Percentiles rank a stretch among this genome's conserved stretches.
phyloP scores from a whole-genome alignment of 2,329 filamentous ascomycete species.

The Aspergillus versicolor region DNA sequence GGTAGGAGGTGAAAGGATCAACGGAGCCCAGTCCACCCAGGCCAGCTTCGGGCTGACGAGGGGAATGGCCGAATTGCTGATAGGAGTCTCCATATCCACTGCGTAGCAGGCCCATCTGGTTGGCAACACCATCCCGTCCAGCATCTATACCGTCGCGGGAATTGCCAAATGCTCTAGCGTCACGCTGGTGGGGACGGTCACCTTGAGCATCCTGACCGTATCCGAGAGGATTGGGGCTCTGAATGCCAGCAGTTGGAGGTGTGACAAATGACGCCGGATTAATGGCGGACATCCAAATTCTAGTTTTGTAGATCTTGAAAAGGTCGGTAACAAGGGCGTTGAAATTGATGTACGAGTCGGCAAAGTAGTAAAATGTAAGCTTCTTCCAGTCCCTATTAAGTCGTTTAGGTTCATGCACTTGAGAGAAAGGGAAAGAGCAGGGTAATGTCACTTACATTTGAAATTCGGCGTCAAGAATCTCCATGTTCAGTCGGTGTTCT shows the following conservation, averaged over 20 bases:
- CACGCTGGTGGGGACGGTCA: conserved; percentile 44
- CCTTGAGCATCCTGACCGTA: conserved; percentile 41
- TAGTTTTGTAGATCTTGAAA: conserved; percentile 98
- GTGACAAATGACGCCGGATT: conserved; percentile 94
- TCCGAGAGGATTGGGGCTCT: conserved; percentile 67
- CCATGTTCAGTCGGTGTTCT: conserved; percentile 94
- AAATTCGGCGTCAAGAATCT: conserved; percentile 97
- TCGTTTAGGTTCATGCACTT: not conserved
- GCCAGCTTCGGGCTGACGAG: conserved; percentile 33
- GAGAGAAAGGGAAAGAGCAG: not conserved
- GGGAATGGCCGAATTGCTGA: conserved; percentile 33
- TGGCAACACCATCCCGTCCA: conserved; percentile 28
- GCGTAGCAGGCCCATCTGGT: conserved; percentile 30
- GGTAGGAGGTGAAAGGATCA: conserved; percentile 39
- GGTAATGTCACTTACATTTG: conserved; percentile 73
- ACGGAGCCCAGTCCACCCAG: conserved; percentile 29
- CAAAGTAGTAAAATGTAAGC: conserved; percentile 98
- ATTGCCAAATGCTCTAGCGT: conserved; percentile 31
- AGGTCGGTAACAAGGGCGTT: conserved; percentile 95
- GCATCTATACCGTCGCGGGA: conserved; percentile 30
- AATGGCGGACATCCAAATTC: conserved; percentile 99
- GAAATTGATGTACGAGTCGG: conserved; percentile 98
- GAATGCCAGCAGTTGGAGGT: conserved; percentile 66
- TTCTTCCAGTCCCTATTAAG: conserved; percentile 90
- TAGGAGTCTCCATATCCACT: conserved; percentile 39